Percentiles rank a stretch among this genome's conserved stretches.
Evolutionary conservation across 192 early-diverging fungal species (phyloP).

Genomic region (Geosiphon pyriformis): DNA sequence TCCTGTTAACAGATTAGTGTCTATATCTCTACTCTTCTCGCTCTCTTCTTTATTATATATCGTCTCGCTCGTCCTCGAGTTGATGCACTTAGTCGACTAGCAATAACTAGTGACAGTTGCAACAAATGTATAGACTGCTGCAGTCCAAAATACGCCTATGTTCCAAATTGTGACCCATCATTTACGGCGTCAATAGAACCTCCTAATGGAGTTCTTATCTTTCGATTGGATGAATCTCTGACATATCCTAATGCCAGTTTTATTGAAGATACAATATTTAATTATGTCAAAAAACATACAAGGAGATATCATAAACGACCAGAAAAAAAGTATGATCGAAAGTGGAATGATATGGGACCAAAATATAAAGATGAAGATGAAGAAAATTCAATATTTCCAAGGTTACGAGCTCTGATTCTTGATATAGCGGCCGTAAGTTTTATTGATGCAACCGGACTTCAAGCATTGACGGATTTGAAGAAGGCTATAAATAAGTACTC

Average conservation of each 20-base stretch:
- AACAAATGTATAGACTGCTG: too few species aligned
- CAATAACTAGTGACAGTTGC: too few species aligned
- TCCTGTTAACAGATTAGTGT: conserved; percentile 84
- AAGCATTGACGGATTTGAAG: conserved; percentile 60
- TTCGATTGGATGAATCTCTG: conserved; percentile 57
- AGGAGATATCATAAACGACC: conserved; percentile 38
- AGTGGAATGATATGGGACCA: conserved; percentile 49
- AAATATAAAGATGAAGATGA: conserved; percentile 37
- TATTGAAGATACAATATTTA: conserved; percentile 44
- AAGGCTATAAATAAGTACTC: conserved; percentile 33
- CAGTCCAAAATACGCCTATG: too few species aligned
- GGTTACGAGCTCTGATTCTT: conserved; percentile 67
- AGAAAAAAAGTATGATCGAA: conserved; percentile 38
- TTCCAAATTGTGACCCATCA: conserved; percentile 15
- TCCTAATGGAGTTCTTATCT: conserved; percentile 68
- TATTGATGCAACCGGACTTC: conserved; percentile 76
- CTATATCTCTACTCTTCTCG: conserved; percentile 66
- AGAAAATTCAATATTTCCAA: conserved; percentile 28
- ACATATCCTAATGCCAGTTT: conserved; percentile 67
- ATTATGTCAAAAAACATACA: conserved; percentile 32
- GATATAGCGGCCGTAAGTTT: conserved; percentile 75
- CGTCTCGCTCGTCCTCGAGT: conserved; percentile 67
- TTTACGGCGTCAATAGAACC: conserved; percentile 3
- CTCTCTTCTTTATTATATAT: conserved; percentile 70
- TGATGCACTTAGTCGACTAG: conserved; percentile 42